These are phyloP conservation scores for Colletotrichum destructivum DNA, from an alignment of 2,329 filamentous ascomycete species.

Conservation along the genomic window DNA sequence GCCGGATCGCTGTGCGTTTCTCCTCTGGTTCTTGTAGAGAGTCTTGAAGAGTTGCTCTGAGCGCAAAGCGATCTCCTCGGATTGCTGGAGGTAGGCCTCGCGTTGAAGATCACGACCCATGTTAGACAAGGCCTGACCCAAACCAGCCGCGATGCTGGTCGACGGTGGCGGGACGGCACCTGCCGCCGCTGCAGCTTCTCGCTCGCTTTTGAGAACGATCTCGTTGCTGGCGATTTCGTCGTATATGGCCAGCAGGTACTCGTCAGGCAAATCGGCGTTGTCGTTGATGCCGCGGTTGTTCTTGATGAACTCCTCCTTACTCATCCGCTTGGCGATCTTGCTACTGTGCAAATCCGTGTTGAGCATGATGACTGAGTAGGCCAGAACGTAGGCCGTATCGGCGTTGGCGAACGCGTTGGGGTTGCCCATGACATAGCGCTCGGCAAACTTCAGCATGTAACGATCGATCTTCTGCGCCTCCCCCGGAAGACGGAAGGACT, in stretches of 20 bases:
- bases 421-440: slow-evolving; percentile 94
- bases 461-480: slow-evolving; percentile 99
- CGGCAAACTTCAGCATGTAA: slow-evolving; percentile 99
- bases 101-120: slow-evolving; percentile 92
- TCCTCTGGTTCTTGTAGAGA: slow-evolving; percentile 89
- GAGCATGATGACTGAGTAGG: slow-evolving; percentile 96
- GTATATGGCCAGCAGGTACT: slow-evolving; percentile 90
- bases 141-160: slow-evolving; percentile 82
- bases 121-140: slow-evolving; percentile 91
- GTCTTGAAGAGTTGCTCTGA: slow-evolving; percentile 93
- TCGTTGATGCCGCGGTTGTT: slow-evolving; percentile 99
- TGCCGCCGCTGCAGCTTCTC: slow-evolving; percentile 87
- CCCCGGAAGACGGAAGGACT: slow-evolving; percentile 94
- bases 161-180: slow-evolving; percentile 74
- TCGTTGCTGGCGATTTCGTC: slow-evolving; percentile 94
- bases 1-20: slow-evolving; percentile 79
- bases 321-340: slow-evolving; percentile 90
- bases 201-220: slow-evolving; percentile 94
- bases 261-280: slow-evolving; percentile 90
- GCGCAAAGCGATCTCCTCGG: slow-evolving; percentile 86
- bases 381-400: slow-evolving; percentile 95
- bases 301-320: slow-evolving; percentile 97
- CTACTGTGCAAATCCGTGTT: slow-evolving; percentile 96
- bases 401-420: slow-evolving; percentile 98
- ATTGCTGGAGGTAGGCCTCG: slow-evolving; percentile 94